Percentiles rank a stretch among this genome's conserved stretches.
Conservation (phyloP, 768 basidiomycete genomes). For the Mycena floridula region DNA sequence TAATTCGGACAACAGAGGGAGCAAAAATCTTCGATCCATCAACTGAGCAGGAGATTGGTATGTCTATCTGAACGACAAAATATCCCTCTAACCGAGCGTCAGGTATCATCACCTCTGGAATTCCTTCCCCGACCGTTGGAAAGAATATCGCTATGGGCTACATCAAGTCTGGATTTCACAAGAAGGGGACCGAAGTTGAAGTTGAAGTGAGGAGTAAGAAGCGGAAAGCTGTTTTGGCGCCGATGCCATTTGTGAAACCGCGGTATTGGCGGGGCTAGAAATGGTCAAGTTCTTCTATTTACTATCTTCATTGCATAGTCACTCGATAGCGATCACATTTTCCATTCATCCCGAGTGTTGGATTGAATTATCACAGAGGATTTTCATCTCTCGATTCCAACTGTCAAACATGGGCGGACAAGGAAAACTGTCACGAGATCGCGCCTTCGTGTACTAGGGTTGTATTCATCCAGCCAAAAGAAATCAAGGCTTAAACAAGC, state of each 20-base stretch:
- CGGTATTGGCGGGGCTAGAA: slow-evolving; percentile 85
- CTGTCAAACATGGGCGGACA: too few species aligned
- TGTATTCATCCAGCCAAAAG: too few species aligned
- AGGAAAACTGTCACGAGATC: too few species aligned
- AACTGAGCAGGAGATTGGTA: slow-evolving; percentile 48
- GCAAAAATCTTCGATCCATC: slow-evolving; percentile 63
- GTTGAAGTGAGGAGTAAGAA: slow-evolving; percentile 83
- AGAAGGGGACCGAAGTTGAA: slow-evolving; percentile 80
- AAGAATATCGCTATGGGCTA: slow-evolving; percentile 98
- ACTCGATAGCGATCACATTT: too few species aligned
- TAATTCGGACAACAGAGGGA: slow-evolving; percentile 57
- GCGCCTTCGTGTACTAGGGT: too few species aligned
- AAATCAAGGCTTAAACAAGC: too few species aligned
- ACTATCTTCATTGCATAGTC: too few species aligned
- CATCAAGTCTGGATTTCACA: slow-evolving; percentile 73
- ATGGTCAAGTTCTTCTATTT: too few species aligned
- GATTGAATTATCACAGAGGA: too few species aligned
- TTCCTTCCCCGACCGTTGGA: slow-evolving; percentile 85
- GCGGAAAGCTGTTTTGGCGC: slow-evolving; percentile 64
- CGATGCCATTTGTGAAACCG: slow-evolving; percentile 85
- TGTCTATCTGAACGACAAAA: slow-evolving; percentile 1
- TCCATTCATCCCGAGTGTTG: too few species aligned
- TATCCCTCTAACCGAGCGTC: slow-evolving; percentile 5
- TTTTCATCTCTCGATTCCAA: too few species aligned
- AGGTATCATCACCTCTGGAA: slow-evolving; percentile 88